Conservation (phyloP, 2,329 filamentous ascomycete genomes). For the Periglandula ipomoeae region DNA sequence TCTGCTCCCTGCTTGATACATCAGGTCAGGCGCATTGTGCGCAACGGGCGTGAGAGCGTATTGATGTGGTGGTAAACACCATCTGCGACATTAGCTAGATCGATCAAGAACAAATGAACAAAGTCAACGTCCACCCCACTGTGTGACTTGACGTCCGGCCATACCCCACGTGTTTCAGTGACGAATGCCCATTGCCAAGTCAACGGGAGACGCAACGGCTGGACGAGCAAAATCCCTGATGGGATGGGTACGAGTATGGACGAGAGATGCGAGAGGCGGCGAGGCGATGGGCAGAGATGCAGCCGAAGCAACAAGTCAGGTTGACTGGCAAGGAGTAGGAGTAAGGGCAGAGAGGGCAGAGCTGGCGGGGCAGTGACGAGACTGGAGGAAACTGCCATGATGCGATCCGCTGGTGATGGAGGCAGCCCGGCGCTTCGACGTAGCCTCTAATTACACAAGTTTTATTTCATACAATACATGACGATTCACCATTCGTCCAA, state of each 20-base stretch:
- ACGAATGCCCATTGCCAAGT: constrained; percentile 18
- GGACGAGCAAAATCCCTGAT: background rate
- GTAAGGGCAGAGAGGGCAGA: no score
- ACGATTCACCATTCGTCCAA: no score
- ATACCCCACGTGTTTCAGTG: constrained; percentile 13
- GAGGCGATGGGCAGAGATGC: background rate
- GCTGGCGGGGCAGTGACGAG: background rate
- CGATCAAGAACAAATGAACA: background rate
- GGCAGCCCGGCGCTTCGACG: no score
- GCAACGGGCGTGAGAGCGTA: background rate
- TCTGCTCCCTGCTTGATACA: background rate
- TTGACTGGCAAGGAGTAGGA: no score
- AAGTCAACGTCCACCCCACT: background rate
- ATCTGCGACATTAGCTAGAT: background rate
- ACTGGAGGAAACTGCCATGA: no score
- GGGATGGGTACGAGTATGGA: background rate
- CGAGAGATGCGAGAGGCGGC: background rate
- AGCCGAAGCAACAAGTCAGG: background rate
- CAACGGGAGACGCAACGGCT: constrained; percentile 9
- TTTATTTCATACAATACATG: no score
- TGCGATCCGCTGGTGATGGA: no score
- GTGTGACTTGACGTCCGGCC: background rate
- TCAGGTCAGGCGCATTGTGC: background rate
- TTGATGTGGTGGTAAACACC: no score
- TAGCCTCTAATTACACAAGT: no score